phyloP scores from a whole-genome alignment of 768 basidiomycete genomes.

The Brasilioporus rufonigricans region DNA sequence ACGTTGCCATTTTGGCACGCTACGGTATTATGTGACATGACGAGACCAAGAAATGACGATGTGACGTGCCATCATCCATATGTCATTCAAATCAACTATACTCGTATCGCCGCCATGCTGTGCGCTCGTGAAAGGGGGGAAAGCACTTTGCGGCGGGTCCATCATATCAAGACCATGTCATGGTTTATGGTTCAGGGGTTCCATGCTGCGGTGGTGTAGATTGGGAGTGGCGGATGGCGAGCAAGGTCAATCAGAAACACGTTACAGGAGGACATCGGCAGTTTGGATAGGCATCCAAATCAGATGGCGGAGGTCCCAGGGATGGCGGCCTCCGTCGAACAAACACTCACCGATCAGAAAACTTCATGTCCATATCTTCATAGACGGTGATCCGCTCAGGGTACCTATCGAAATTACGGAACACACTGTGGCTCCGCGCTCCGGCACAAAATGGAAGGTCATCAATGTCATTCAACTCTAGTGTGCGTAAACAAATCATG shows the following conservation, averaged over 20 bases:
- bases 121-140: background rate
- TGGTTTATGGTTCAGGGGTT: background rate
- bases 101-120: background rate
- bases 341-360: constrained; percentile 4
- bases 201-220: background rate
- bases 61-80: background rate
- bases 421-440: background rate
- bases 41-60: background rate
- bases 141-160: background rate
- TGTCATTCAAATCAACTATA: background rate
- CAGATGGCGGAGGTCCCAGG: background rate
- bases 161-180: background rate
- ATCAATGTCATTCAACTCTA: constrained; percentile 25
- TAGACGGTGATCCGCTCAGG: constrained; percentile 12
- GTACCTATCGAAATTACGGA: background rate
- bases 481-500: constrained; percentile 25
- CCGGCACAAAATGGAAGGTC: constrained; percentile 11
- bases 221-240: background rate
- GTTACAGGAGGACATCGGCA: too few relatives aligned
- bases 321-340: background rate
- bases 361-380: background rate
- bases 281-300: background rate
- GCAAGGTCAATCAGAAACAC: background rate
- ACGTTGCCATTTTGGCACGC: background rate
- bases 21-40: too few relatives aligned